Evolutionary conservation across 192 early-diverging fungal species (phyloP), one percentile per base, ranked within the genome.

Genomic region (Dissophora globulifera): DNA sequence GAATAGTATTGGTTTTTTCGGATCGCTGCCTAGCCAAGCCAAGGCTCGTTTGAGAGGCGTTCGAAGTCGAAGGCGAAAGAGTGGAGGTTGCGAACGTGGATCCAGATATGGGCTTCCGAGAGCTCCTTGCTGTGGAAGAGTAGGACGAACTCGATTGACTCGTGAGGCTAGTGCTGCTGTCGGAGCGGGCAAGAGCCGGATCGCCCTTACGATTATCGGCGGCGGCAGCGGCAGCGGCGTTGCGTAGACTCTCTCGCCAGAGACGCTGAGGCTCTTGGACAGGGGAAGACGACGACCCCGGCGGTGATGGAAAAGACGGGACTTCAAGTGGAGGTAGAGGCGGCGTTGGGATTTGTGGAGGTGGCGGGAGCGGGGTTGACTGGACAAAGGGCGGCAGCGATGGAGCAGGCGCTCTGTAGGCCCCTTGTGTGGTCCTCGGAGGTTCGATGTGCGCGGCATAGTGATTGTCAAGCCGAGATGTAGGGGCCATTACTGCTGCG

Each of bases 171-270:
- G 25, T 59, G 25, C 41, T 47, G 29, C 57, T 66, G 22, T 54
- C 47, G 49, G 62, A 48, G 45, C 71, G 49, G 2, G 19, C 20
- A 22, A 15, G 20, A 8, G 32, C 31, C 10, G 41, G 20, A 29
- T 66, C 71, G 20, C 0, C 23, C 41, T 66, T 66, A 23, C 62
- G 62, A 27, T 50, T 33, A 5, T 75, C 71, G 1, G 32, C 48
- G 20, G 71, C 52, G n/a, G 67, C 58, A 3, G 32, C 48, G 20
- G 71, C 52, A 12, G 67, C 58, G 15, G 67, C 62, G 42, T 75
- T 75, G n/a, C 71, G 55, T 38, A 66, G 43, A 16, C 48, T 65
- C 25, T 75, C 71, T n/a, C 57, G 38, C 71, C 62, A 75, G 8
- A 66, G 30, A 11, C 50, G 32, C 10, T 65, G 57, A 0, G 62